A percentile compares a stretch with the other conserved stretches of the same genome.
phyloP scores from a whole-genome alignment of 768 basidiomycete genomes.

The Pleurotus tuber-regium region DNA sequence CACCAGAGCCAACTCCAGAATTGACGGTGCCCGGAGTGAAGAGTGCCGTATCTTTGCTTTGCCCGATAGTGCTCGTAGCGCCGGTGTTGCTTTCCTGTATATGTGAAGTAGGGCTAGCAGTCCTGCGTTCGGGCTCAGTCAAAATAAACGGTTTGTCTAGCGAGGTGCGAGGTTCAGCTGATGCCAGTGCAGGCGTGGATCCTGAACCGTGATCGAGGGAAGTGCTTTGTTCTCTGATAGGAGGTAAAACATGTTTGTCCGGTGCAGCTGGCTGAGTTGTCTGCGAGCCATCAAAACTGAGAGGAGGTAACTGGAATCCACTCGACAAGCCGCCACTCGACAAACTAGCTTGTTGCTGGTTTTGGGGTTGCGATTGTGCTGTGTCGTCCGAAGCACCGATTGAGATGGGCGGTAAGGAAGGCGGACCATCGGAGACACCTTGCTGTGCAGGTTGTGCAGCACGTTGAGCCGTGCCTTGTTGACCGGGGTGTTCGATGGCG shows the following conservation, averaged over 20 bases:
- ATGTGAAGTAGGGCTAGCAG: conserved; percentile 3
- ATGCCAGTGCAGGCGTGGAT: conserved; percentile 21
- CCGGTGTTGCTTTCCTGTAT: conserved; percentile 5
- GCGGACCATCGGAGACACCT: conserved; percentile 27
- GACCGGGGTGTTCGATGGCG: conserved; percentile 22
- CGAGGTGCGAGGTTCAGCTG: conserved; percentile 13
- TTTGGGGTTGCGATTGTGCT: conserved; percentile 16
- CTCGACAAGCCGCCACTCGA: conserved; percentile 9
- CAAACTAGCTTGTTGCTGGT: conserved; percentile 12
- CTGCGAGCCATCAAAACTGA: conserved; percentile 41
- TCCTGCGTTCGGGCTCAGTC: neutral
- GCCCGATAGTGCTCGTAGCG: no score
- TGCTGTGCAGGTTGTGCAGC: conserved; percentile 29
- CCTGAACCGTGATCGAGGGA: conserved; percentile 24
- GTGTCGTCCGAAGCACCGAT: conserved; percentile 8
- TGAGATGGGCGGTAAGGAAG: conserved; percentile 34
- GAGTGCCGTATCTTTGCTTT: no score
- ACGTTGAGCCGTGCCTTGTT: conserved; percentile 12
- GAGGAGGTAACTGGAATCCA: conserved; percentile 55
- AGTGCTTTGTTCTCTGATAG: conserved; percentile 59
- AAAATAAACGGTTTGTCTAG: neutral
- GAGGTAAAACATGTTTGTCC: conserved; percentile 44
- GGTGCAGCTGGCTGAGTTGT: conserved; percentile 14
- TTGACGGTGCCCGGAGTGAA: no score
- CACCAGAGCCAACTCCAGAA: conserved; percentile 1